Percentiles rank a stretch among this genome's conserved stretches.
Evolutionary conservation across 768 basidiomycete species (phyloP).

Genomic region (Lactarius hatsudake): DNA sequence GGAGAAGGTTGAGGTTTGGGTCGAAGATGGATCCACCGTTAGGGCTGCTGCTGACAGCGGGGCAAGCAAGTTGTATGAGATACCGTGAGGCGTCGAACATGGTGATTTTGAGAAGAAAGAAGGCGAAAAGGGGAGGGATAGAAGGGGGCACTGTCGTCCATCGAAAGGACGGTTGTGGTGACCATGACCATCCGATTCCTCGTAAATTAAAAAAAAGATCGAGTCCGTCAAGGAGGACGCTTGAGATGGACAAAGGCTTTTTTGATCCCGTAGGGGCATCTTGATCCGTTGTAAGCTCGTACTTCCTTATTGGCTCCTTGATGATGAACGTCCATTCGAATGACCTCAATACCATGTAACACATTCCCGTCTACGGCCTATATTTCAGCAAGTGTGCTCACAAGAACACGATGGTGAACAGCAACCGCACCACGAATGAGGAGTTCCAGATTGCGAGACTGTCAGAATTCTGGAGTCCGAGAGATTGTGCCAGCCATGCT

Average conservation of each 20-base stretch:
- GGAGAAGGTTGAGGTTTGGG: too few relatives aligned
- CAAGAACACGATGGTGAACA: neutral
- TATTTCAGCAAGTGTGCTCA: neutral
- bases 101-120: neutral
- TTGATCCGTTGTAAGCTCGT: too few relatives aligned
- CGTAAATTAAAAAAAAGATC: slow-evolving; percentile 15
- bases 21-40: neutral
- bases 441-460: neutral
- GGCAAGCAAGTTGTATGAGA: slow-evolving; percentile 1
- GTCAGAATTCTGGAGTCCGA: too few relatives aligned
- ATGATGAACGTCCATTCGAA: neutral
- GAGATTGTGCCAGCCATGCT: neutral
- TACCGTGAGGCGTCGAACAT: slow-evolving; percentile 5
- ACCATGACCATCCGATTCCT: slow-evolving; percentile 2
- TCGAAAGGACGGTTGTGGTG: neutral
- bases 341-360: neutral
- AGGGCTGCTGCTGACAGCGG: neutral
- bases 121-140: neutral
- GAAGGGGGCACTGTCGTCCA: neutral
- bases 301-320: too few relatives aligned
- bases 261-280: neutral
- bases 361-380: neutral
- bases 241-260: neutral
- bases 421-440: neutral
- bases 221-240: slow-evolving; percentile 13